Percentiles rank a stretch among this genome's conserved stretches.
Conservation (phyloP, 345 rosid genomes). For the Lepidium didymum region DNA sequence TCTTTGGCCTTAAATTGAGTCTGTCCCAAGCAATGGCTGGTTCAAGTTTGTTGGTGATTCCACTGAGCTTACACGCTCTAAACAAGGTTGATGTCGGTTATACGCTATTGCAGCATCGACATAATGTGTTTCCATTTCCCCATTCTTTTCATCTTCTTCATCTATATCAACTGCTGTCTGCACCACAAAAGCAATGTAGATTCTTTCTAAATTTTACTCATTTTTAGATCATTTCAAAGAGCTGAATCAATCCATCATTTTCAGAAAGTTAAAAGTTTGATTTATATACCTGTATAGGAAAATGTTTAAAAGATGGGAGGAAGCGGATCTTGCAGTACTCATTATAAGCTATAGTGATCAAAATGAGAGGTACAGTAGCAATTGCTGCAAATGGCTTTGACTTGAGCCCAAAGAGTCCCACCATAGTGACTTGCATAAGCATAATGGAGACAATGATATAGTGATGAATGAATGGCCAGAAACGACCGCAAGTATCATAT, state of each 20-base stretch:
- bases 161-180: conserved; percentile 73
- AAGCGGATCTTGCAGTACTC: conserved; percentile 88
- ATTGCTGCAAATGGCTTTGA: conserved; percentile 82
- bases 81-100: conserved; percentile 36
- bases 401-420: conserved; percentile 86
- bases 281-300: conserved; percentile 48
- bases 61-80: conserved; percentile 31
- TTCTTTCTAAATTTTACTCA: neutral
- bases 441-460: conserved; percentile 54
- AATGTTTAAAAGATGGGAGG: conserved; percentile 60
- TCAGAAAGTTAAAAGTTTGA: neutral
- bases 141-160: conserved; percentile 49
- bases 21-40: conserved; percentile 35
- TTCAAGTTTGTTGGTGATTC: conserved; percentile 33
- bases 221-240: neutral
- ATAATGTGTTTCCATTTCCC: conserved; percentile 40
- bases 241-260: neutral
- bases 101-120: conserved; percentile 49
- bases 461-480: conserved; percentile 82
- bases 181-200: conserved; percentile 5
- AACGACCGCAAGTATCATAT: conserved; percentile 72
- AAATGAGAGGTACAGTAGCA: conserved; percentile 63
- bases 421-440: conserved; percentile 91
- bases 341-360: conserved; percentile 63
- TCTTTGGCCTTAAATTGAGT: neutral